Evolutionary conservation across 2,329 filamentous ascomycete genomes (phyloP).

Genomic region (Fusarium multiceps): DNA sequence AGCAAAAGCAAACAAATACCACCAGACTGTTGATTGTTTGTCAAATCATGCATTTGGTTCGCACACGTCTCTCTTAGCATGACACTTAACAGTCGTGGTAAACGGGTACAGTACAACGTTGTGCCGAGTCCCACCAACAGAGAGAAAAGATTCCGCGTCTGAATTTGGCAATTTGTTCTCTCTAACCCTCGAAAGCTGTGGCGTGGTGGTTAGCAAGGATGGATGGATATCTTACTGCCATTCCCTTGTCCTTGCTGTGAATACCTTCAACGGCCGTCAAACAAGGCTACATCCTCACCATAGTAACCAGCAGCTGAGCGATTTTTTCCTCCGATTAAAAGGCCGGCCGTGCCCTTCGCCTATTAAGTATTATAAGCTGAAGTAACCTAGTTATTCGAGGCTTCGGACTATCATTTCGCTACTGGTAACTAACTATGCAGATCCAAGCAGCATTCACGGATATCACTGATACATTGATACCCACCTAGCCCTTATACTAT

Average conservation of each 20-base stretch:
- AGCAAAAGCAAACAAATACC: slow-evolving; percentile 24
- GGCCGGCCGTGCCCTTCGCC: slow-evolving; percentile 28
- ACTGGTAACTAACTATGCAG: slow-evolving; percentile 34
- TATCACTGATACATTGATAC: not conserved
- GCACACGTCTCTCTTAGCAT: slow-evolving; percentile 20
- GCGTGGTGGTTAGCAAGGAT: slow-evolving; percentile 21
- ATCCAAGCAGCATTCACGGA: slow-evolving; percentile 26
- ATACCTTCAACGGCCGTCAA: slow-evolving; percentile 27
- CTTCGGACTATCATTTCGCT: not conserved
- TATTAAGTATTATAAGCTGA: slow-evolving; percentile 9
- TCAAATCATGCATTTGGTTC: slow-evolving; percentile 10
- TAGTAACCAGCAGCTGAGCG: not conserved
- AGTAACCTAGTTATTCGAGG: slow-evolving; percentile 15
- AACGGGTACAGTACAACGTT: slow-evolving; percentile 22
- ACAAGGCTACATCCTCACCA: slow-evolving; percentile 9
- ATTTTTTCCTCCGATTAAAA: slow-evolving; percentile 29
- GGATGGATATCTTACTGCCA: slow-evolving; percentile 5
- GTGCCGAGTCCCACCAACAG: slow-evolving; percentile 24
- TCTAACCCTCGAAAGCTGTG: not conserved
- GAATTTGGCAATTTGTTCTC: not conserved
- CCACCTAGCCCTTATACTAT: not conserved
- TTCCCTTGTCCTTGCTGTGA: slow-evolving; percentile 24
- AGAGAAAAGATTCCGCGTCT: not conserved
- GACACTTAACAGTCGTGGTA: slow-evolving; percentile 8
- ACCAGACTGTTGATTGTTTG: slow-evolving; percentile 5